These are phyloP conservation scores for Fusarium sambucinum DNA, from an alignment of 2,329 filamentous ascomycete species.

Conservation along the genomic window DNA sequence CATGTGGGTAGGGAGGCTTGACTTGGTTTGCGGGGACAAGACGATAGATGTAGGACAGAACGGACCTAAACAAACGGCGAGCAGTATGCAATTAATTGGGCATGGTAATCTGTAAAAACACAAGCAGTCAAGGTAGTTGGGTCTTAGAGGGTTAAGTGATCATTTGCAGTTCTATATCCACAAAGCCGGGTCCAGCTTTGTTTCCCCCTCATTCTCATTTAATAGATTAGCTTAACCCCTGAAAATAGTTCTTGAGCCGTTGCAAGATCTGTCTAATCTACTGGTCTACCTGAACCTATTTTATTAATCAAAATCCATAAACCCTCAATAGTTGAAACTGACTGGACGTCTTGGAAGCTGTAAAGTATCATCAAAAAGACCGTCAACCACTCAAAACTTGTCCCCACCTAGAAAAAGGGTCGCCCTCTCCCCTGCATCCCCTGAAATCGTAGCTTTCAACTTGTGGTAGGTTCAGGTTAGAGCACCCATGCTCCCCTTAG, in stretches of 20 bases:
- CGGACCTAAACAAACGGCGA: background rate
- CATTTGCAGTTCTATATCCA: constrained; percentile 13
- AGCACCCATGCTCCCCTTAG: constrained; percentile 35
- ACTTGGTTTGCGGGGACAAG: constrained; percentile 7
- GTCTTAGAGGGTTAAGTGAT: constrained; percentile 17
- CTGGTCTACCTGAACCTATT: background rate
- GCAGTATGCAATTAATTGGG: constrained; percentile 1
- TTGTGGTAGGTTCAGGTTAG: constrained; percentile 17
- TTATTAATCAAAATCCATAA: background rate
- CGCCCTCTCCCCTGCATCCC: constrained; percentile 27
- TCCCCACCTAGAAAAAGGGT: constrained; percentile 34
- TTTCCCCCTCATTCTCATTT: constrained; percentile 12
- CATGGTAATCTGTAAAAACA: background rate
- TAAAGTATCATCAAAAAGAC: constrained; percentile 6
- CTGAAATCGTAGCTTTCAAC: constrained; percentile 32
- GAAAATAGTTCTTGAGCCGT: constrained; percentile 6
- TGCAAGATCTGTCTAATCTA: background rate
- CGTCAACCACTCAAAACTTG: constrained; percentile 25
- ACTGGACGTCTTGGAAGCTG: constrained; percentile 9
- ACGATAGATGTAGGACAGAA: background rate
- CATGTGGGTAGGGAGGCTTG: constrained; percentile 25
- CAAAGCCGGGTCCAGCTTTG: constrained; percentile 21
- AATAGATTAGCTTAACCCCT: constrained; percentile 15
- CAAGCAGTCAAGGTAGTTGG: constrained; percentile 6
- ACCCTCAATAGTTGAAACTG: background rate